Evolutionary conservation across 768 basidiomycete species (phyloP).

Genomic region (Russula sp.): DNA sequence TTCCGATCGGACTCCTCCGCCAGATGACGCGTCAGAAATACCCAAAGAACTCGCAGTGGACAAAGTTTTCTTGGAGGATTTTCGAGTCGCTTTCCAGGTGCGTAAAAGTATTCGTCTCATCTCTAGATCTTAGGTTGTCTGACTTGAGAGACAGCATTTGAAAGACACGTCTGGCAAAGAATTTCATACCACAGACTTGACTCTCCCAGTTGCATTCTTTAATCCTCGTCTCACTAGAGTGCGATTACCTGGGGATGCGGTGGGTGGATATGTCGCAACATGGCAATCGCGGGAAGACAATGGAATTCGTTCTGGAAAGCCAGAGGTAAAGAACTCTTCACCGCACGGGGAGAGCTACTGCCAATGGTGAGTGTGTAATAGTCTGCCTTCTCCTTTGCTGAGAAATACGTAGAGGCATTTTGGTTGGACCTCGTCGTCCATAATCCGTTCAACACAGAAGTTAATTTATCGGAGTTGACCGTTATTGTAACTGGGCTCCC

Average conservation of each 20-base stretch:
- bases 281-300: conserved; percentile 67
- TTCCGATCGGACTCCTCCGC: conserved; percentile 28
- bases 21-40: conserved; percentile 24
- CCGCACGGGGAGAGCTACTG: conserved; percentile 54
- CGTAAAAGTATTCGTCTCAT: conserved; percentile 28
- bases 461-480: conserved; percentile 63
- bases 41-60: conserved; percentile 41
- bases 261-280: conserved; percentile 42
- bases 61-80: conserved; percentile 81
- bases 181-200: conserved; percentile 45
- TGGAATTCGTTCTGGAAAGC: conserved; percentile 63
- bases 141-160: conserved; percentile 56
- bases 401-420: conserved; percentile 54
- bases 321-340: conserved; percentile 55
- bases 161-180: conserved; percentile 53
- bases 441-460: conserved; percentile 73
- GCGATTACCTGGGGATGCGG: conserved; percentile 52
- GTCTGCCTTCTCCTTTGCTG: conserved; percentile 13
- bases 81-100: conserved; percentile 82
- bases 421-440: conserved; percentile 69
- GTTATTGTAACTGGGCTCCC: conserved; percentile 48
- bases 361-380: conserved; percentile 50
- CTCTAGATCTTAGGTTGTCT: neutral
- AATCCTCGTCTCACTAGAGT: conserved; percentile 54
- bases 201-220: conserved; percentile 67